Percentiles rank a stretch among this genome's conserved stretches.
phyloP scores from a whole-genome alignment of 179 eudicot species.

The Camellia oleifera region DNA sequence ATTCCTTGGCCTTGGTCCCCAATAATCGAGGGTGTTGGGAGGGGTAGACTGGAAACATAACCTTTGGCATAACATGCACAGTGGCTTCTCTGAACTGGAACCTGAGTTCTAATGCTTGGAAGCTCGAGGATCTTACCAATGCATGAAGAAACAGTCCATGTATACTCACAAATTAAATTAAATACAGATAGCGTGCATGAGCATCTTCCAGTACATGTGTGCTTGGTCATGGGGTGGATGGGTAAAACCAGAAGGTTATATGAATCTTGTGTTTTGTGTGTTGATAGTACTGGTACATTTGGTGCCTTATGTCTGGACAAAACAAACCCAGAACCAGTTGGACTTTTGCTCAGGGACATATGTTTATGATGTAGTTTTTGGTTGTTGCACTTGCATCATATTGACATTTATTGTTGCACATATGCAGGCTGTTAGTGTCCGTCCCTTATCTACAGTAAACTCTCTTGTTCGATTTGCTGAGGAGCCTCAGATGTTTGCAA shows the following conservation, averaged over 20 bases:
- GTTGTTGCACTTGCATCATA: neutral
- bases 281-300: neutral
- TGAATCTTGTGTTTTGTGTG: neutral
- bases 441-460: constrained; percentile 80
- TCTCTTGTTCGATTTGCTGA: constrained; percentile 95
- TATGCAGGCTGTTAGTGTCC: constrained; percentile 90
- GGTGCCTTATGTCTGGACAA: neutral
- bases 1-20: neutral
- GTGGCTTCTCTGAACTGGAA: neutral
- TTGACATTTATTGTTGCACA: constrained; percentile 4
- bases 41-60: neutral
- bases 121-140: neutral
- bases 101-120: neutral
- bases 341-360: neutral
- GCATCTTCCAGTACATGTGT: neutral
- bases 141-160: neutral
- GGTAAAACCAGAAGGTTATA: neutral
- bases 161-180: neutral
- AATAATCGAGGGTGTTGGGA: neutral
- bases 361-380: neutral
- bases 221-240: neutral
- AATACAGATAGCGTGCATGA: neutral
- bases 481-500: constrained; percentile 99
- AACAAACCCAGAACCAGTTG: neutral
- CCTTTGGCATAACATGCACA: neutral